A percentile compares a stretch with the other conserved stretches of the same genome.
These are phyloP conservation scores for Geranium incanum DNA, from an alignment of 441 rosid genomes.

Conservation along the genomic window DNA sequence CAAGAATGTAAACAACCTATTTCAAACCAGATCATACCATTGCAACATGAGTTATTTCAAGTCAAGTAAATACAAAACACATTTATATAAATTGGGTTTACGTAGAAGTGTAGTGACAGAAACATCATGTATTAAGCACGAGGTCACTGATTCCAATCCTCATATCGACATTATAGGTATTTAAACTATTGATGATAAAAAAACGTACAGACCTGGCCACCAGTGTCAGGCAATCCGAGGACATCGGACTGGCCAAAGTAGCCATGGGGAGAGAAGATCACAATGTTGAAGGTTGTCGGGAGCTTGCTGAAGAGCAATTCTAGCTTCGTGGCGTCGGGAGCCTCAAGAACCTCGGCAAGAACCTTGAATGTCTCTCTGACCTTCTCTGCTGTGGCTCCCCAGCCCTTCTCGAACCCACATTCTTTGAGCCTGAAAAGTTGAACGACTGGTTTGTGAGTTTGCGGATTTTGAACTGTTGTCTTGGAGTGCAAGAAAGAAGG, in stretches of 20 bases:
- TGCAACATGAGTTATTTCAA: background rate
- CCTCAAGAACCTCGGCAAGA: conserved; percentile 82
- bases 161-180: too few species aligned
- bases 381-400: conserved; percentile 84
- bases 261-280: conserved; percentile 90
- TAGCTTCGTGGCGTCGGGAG: conserved; percentile 83
- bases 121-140: too few species aligned
- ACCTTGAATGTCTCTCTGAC: conserved; percentile 70
- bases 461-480: background rate
- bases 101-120: background rate
- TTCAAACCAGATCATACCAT: background rate
- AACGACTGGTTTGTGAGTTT: background rate
- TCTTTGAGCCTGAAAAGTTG: conserved; percentile 51
- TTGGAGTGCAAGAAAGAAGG: background rate
- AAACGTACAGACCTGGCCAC: conserved; percentile 64
- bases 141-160: too few species aligned
- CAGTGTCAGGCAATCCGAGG: conserved; percentile 97
- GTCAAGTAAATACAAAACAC: background rate
- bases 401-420: conserved; percentile 94
- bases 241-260: conserved; percentile 98
- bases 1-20: conserved; percentile 87
- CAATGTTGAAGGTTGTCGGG: conserved; percentile 90
- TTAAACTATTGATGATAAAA: too few species aligned
- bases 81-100: too few species aligned
- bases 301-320: conserved; percentile 88